Conservation (phyloP, 768 basidiomycete species). For the Pluteus cervinus region DNA sequence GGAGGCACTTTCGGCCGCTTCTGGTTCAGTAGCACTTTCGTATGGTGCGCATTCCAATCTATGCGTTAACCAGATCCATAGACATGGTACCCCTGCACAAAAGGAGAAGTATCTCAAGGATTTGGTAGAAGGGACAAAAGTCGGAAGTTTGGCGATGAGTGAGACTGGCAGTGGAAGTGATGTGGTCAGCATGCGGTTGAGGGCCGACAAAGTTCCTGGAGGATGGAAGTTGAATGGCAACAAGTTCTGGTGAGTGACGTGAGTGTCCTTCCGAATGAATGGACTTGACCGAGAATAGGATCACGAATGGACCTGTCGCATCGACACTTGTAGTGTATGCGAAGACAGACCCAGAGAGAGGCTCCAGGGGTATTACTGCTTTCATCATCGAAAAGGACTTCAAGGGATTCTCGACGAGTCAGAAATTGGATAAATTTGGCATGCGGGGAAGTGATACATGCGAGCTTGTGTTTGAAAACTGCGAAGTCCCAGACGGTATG, state of each 20-base stretch:
- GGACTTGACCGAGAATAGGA: conserved; percentile 43
- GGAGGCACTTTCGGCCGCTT: conserved; percentile 89
- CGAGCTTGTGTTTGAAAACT: conserved; percentile 88
- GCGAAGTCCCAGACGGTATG: conserved; percentile 81
- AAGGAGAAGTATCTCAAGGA: conserved; percentile 81
- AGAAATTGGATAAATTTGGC: conserved; percentile 92
- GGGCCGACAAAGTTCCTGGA: conserved; percentile 70
- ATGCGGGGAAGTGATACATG: conserved; percentile 97
- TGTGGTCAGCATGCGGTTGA: conserved; percentile 89
- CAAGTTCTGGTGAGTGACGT: conserved; percentile 76
- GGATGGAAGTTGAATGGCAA: conserved; percentile 83
- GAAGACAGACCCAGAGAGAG: conserved; percentile 71
- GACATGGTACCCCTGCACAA: conserved; percentile 80
- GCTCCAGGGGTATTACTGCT: conserved; percentile 86
- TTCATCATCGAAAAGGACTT: conserved; percentile 85
- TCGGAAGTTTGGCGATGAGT: conserved; percentile 93
- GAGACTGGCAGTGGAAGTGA: conserved; percentile 91
- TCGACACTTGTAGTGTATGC: conserved; percentile 93
- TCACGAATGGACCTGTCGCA: conserved; percentile 90
- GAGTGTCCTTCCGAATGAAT: not conserved
- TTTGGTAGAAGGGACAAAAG: conserved; percentile 71
- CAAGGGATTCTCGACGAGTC: conserved; percentile 81
- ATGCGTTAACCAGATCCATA: conserved; percentile 79
- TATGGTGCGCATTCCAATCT: conserved; percentile 92
- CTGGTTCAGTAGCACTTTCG: conserved; percentile 87